These are phyloP conservation scores for Alternaria brassicae DNA, from an alignment of 2,329 filamentous ascomycete genomes.

Conservation along the genomic window DNA sequence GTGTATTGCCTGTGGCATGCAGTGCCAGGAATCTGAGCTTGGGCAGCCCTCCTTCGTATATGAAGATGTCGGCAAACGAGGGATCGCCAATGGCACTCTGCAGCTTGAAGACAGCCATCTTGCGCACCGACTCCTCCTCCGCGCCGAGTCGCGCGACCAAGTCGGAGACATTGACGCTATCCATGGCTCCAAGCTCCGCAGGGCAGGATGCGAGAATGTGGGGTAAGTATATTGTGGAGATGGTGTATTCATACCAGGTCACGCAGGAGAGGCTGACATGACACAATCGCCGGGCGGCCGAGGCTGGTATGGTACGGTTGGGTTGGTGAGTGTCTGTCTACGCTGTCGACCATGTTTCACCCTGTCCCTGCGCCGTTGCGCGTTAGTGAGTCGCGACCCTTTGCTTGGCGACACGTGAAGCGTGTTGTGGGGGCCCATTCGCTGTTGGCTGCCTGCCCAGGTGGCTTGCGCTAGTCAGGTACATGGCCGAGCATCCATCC, in stretches of 20 bases:
- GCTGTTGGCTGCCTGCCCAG: slow-evolving; percentile 15
- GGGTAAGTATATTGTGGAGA: slow-evolving; percentile 16
- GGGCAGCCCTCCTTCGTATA: slow-evolving; percentile 82
- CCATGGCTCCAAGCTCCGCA: slow-evolving; percentile 51
- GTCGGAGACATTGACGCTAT: slow-evolving; percentile 63
- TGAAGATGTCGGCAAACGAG: slow-evolving; percentile 95
- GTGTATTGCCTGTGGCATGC: slow-evolving; percentile 85
- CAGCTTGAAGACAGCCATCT: slow-evolving; percentile 99
- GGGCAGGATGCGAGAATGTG: slow-evolving; percentile 18
- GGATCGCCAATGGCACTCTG: slow-evolving; percentile 95
- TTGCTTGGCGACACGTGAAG: slow-evolving; percentile 35
- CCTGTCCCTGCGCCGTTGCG: slow-evolving; percentile 19
- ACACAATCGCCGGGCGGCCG: slow-evolving; percentile 3
- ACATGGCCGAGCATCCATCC: slow-evolving; percentile 15
- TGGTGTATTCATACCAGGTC: slow-evolving; percentile 22
- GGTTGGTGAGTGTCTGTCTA: slow-evolving; percentile 6
- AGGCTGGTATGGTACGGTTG: slow-evolving; percentile 9
- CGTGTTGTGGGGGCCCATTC: slow-evolving; percentile 24
- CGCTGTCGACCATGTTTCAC: slow-evolving; percentile 8
- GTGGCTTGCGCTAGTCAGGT: slow-evolving; percentile 26
- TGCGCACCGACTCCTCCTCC: slow-evolving; percentile 86
- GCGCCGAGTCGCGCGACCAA: slow-evolving; percentile 66
- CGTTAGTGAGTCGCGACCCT: slow-evolving; percentile 22
- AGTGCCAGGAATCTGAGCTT: slow-evolving; percentile 84
- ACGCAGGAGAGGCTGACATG: slow-evolving; percentile 15